Base-by-base conservation (phyloP, 2,329 filamentous ascomycete genomes). In the Dothideomycetes sp. region DNA sequence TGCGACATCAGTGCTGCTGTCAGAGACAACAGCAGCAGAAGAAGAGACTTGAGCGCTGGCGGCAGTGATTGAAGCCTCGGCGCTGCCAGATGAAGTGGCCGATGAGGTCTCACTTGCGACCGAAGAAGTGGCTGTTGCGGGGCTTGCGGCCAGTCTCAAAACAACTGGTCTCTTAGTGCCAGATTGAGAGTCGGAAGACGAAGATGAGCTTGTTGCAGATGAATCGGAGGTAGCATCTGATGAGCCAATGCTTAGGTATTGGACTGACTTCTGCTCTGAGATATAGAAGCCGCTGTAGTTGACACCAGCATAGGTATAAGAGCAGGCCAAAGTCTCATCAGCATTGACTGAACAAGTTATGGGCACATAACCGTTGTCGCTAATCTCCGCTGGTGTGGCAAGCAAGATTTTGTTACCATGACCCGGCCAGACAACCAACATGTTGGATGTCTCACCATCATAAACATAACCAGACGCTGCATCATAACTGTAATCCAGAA, bases 331-430 rank as follows among this genome's bases (percentile, higher is more conserved):
- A 4, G 29, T 33, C 15, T 27, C 22, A 20, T 33, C 37, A 16
- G 10, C 5, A 3, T 40, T 40, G 19, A 40, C 20, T 7, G 20
- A 5, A 19, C 37, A 40, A 7, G 12, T 20, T 4, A 40, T n/a
- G 9, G 37, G 37, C 2, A 33, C 20, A 4, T 40, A 40, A 12
- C n/a, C 16, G 16, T 32, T 25, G 9, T 28, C 8, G 12, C 18
- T 6, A 5, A 27, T 4, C 2, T 40, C 28, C 16, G 25, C 20
- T 15, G 20, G 4, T n/a, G 37, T 25, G 17, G 29, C 37, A 3
- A 27, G n/a, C 37, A 40, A 19, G n/a, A 40, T 18, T 4, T 40
- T 40, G 29, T 33, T 33, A 15, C 37, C 37, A 20, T 39, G 29
- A 12, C 29, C 20, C 3, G 28, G 37, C 36, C 36, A 40, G 4